These are phyloP conservation scores for Diaporthe amygdali DNA, from an alignment of 2,329 filamentous ascomycete species.

Conservation along the genomic window DNA sequence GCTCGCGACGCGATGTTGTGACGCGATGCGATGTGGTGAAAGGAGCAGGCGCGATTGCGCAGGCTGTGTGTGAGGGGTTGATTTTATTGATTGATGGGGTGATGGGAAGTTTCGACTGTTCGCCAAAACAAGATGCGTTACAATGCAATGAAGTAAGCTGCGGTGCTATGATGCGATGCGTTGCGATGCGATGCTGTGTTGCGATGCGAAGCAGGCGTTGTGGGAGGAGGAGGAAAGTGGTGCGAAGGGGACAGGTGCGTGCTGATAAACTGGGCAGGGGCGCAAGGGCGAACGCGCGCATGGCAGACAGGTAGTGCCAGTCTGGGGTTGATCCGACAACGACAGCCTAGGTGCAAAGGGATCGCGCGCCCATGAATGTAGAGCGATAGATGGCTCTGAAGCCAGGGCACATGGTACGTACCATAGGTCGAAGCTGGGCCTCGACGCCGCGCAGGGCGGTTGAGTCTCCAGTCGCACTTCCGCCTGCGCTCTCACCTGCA, in stretches of 20 bases:
- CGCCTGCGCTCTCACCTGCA: background rate
- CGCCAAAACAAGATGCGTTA: background rate
- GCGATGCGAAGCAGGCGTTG: background rate
- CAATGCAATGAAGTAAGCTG: background rate
- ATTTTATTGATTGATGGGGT: background rate
- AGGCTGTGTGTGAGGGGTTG: background rate
- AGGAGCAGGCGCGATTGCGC: background rate
- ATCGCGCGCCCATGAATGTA: background rate
- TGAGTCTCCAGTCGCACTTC: background rate
- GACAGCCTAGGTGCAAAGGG: background rate
- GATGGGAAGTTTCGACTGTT: background rate
- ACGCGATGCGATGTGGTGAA: background rate
- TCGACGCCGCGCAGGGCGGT: background rate
- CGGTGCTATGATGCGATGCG: background rate
- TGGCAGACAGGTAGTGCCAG: background rate
- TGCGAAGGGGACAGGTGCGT: background rate
- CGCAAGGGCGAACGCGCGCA: background rate
- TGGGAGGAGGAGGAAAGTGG: background rate
- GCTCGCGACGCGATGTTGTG: background rate
- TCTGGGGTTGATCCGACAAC: background rate
- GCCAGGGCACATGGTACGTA: conserved; percentile 4
- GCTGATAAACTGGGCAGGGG: background rate
- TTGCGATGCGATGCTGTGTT: background rate
- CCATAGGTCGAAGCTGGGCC: conserved; percentile 1
- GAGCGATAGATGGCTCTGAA: background rate